Percentiles rank a stretch among this genome's conserved stretches.
Conservation (phyloP, 164 flowering plant species). For the Chimonanthus praecox region DNA sequence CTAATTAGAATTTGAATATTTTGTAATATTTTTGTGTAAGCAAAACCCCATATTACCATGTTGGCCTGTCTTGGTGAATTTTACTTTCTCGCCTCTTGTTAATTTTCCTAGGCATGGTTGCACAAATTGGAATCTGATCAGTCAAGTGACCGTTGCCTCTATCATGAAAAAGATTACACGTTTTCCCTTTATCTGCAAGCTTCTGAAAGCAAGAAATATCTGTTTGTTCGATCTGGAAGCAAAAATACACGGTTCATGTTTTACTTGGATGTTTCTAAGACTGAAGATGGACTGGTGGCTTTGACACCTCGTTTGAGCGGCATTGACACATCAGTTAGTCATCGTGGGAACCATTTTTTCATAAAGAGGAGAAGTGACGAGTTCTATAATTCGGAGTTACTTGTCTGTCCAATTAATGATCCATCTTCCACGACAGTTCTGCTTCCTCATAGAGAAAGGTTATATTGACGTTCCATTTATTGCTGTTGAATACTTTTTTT, state of each 20-base stretch:
- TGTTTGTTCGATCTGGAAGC: conserved; percentile 81
- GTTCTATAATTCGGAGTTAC: conserved; percentile 73
- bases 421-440: conserved; percentile 52
- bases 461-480: conserved; percentile 4
- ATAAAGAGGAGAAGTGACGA: conserved; percentile 30
- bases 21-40: no score
- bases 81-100: not conserved
- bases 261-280: conserved; percentile 59
- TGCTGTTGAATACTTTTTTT: not conserved
- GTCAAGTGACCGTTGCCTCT: conserved; percentile 27
- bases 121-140: conserved; percentile 27
- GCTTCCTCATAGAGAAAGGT: conserved; percentile 90
- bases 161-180: conserved; percentile 49
- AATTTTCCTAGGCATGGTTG: conserved; percentile 21
- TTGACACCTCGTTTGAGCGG: conserved; percentile 79
- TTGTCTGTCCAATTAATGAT: conserved; percentile 69
- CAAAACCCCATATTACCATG: no score
- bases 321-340: conserved; percentile 71
- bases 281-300: conserved; percentile 54
- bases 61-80: no score
- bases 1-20: not conserved
- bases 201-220: conserved; percentile 79
- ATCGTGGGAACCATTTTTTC: conserved; percentile 61
- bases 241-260: conserved; percentile 70
- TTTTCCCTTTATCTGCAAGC: conserved; percentile 67